A percentile compares a stretch with the other conserved stretches of the same genome.
Evolutionary conservation across 2,329 filamentous ascomycete genomes (phyloP).

Genomic region (Alternaria conjuncta): DNA sequence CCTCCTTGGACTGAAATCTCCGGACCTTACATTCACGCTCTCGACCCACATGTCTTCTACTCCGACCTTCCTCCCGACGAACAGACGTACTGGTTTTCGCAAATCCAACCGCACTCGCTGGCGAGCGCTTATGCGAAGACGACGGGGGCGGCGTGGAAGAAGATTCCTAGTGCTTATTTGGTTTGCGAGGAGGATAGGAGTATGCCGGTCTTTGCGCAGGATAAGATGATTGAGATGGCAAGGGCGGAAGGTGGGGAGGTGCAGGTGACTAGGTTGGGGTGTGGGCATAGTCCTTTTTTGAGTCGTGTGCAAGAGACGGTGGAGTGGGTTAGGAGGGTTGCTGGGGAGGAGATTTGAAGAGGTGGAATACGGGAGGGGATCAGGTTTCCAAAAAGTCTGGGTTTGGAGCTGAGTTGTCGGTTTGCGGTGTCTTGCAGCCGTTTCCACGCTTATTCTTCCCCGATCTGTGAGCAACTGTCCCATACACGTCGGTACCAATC

Average conservation of each 20-base stretch:
- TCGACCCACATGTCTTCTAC: constrained; percentile 23
- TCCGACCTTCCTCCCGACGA: constrained; percentile 37
- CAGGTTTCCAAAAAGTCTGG: background rate
- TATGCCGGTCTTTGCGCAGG: constrained; percentile 39
- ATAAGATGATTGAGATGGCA: constrained; percentile 37
- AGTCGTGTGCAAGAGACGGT: constrained; percentile 46
- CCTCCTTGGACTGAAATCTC: background rate
- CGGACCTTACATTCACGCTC: background rate
- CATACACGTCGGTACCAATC: no score
- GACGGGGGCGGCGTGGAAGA: constrained; percentile 42
- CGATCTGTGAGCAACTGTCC: no score
- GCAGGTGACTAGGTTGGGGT: constrained; percentile 40
- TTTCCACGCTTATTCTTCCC: no score
- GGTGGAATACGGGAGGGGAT: background rate
- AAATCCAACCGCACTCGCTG: constrained; percentile 28
- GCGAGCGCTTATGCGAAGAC: constrained; percentile 32
- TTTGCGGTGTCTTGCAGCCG: no score
- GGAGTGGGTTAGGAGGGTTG: constrained; percentile 35
- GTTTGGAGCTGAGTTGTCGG: background rate
- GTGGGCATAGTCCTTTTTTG: constrained; percentile 53
- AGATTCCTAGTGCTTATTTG: constrained; percentile 47
- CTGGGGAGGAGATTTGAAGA: constrained; percentile 18
- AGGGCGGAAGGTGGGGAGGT: constrained; percentile 36
- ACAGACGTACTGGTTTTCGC: constrained; percentile 28
- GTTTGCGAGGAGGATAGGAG: constrained; percentile 47